Conservation (phyloP, 768 basidiomycete species). For the Leccinum rimulosum region DNA sequence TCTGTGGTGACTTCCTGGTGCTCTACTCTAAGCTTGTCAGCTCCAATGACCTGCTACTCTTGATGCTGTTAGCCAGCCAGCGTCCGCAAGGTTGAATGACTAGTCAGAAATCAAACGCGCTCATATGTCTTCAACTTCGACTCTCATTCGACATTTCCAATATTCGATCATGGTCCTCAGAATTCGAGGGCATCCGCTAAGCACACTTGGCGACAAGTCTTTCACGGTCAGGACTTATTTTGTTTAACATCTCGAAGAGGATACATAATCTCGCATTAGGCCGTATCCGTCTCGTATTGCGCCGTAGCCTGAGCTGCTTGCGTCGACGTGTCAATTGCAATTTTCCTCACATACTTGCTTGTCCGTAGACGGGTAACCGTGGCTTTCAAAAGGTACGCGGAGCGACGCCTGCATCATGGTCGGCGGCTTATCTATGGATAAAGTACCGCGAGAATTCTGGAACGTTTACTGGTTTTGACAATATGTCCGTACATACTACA, state of each 20-base stretch:
- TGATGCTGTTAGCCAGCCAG: not conserved
- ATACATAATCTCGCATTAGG: not conserved
- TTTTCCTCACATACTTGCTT: not conserved
- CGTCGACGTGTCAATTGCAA: not conserved
- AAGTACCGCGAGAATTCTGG: not conserved
- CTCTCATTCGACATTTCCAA: not conserved
- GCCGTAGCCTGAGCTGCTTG: not conserved
- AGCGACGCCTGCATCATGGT: not conserved
- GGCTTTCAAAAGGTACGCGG: not conserved
- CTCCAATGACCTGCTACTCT: not conserved
- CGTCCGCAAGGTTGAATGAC: not conserved
- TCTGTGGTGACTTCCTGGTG: not conserved
- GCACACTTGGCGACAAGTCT: not conserved
- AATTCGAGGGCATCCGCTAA: not conserved
- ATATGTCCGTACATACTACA: not conserved
- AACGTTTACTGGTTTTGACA: not conserved
- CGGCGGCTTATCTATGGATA: not conserved
- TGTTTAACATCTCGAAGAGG: not conserved
- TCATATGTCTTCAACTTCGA: not conserved
- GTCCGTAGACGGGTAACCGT: not conserved
- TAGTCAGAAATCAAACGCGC: not conserved
- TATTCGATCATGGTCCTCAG: not conserved
- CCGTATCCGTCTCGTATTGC: conserved; percentile 2
- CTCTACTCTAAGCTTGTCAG: not conserved
- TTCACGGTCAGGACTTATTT: not conserved